Percentiles rank a stretch among this genome's conserved stretches.
phyloP scores from a whole-genome alignment of 192 early-diverging fungal species.

The Funneliformis mosseae region DNA sequence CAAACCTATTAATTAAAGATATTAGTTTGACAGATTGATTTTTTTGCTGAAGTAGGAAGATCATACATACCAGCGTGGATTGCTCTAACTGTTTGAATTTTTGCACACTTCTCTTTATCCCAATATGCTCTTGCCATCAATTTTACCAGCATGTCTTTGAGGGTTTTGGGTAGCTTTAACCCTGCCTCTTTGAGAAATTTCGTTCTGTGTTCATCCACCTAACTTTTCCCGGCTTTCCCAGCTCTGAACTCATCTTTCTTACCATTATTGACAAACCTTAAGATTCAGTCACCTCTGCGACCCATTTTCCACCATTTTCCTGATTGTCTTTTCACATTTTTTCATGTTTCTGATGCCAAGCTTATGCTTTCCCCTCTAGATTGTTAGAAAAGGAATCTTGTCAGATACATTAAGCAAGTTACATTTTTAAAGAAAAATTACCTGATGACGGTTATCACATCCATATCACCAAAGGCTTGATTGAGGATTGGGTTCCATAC shows the following conservation, averaged over 20 bases:
- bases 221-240: not conserved
- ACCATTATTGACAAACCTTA: slow-evolving; percentile 24
- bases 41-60: not conserved
- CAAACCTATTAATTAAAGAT: slow-evolving; percentile 10
- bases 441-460: too few species aligned
- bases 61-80: not conserved
- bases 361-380: slow-evolving; percentile 21
- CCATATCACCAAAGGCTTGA: too few species aligned
- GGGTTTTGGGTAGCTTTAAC: slow-evolving; percentile 18
- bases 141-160: slow-evolving; percentile 18
- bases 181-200: slow-evolving; percentile 6
- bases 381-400: not conserved
- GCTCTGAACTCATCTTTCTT: not conserved
- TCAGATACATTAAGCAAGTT: too few species aligned
- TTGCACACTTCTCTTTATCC: not conserved
- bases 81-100: not conserved
- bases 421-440: too few species aligned
- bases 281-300: too few species aligned
- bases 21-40: not conserved
- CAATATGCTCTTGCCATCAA: not conserved
- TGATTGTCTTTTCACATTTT: not conserved
- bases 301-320: too few species aligned
- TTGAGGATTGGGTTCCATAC: too few species aligned
- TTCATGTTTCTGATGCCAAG: slow-evolving; percentile 21
- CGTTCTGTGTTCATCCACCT: not conserved